Evolutionary conservation across 352 stramenopile species (phyloP).

Genomic region (Phytophthora sansomeana): DNA sequence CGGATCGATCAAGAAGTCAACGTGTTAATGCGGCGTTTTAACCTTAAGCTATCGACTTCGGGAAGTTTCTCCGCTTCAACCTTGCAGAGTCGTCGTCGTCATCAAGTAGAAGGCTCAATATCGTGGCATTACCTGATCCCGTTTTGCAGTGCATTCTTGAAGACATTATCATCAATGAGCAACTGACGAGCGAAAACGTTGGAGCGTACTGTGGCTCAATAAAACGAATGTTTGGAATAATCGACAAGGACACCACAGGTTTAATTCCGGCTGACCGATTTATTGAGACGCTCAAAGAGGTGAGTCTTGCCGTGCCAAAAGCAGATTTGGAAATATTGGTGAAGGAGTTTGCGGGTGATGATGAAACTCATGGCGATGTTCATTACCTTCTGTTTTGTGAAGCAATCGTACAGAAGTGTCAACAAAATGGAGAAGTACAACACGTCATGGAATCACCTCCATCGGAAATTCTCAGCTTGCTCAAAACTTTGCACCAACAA

Average conservation of each 20-base stretch:
- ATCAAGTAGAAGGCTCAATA: conserved; percentile 44
- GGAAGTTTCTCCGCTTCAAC: conserved; percentile 84
- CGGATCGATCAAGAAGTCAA: conserved; percentile 81
- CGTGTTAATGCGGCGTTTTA: conserved; percentile 79
- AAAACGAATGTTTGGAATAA: conserved; percentile 84
- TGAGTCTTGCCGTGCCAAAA: conserved; percentile 55
- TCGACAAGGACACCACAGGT: conserved; percentile 77
- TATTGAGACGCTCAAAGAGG: conserved; percentile 65
- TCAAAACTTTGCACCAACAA: conserved; percentile 56
- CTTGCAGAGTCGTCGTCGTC: conserved; percentile 68
- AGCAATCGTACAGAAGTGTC: conserved; percentile 54
- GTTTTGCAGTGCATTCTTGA: conserved; percentile 55
- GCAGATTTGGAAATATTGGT: conserved; percentile 53
- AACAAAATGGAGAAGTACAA: conserved; percentile 41
- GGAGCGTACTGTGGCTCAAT: conserved; percentile 68
- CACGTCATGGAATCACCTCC: conserved; percentile 34
- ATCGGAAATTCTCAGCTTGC: conserved; percentile 56
- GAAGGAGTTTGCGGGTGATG: conserved; percentile 48
- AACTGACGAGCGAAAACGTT: conserved; percentile 52
- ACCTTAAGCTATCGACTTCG: conserved; percentile 75
- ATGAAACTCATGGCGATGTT: conserved; percentile 38
- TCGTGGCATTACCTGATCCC: conserved; percentile 29
- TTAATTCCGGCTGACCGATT: conserved; percentile 57
- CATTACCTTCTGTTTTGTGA: conserved; percentile 72
- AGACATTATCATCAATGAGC: conserved; percentile 58